Percentiles rank a stretch among this genome's conserved stretches.
phyloP scores from a whole-genome alignment of 805 yeast species.

The Spathaspora hagerdaliae region DNA sequence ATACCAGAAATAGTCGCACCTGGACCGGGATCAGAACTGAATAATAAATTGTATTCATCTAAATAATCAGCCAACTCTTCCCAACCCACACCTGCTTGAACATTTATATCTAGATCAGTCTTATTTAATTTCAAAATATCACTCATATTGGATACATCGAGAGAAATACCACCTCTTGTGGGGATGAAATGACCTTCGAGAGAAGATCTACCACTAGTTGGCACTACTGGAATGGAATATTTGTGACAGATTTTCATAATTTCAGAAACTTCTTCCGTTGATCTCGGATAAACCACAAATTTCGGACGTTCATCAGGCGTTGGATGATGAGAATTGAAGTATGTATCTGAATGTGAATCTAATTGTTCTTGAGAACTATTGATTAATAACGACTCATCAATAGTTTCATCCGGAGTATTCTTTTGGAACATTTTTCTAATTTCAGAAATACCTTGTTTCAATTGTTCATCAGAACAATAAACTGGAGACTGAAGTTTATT shows the following conservation, averaged over 20 bases:
- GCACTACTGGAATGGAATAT: slow-evolving; percentile 66
- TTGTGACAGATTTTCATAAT: slow-evolving; percentile 60
- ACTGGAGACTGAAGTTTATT: slow-evolving; percentile 15
- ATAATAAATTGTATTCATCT: slow-evolving; percentile 45
- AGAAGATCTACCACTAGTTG: slow-evolving; percentile 75
- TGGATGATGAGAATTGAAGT: slow-evolving; percentile 33
- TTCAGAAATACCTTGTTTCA: slow-evolving; percentile 20
- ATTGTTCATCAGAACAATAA: slow-evolving; percentile 17
- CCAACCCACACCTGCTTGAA: slow-evolving; percentile 82
- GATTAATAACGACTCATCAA: slow-evolving; percentile 16
- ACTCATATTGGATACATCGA: slow-evolving; percentile 62
- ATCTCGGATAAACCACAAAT: slow-evolving; percentile 57
- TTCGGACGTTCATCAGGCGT: slow-evolving; percentile 22
- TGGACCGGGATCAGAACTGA: slow-evolving; percentile 79
- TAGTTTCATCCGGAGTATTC: slow-evolving; percentile 10
- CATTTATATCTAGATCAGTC: slow-evolving; percentile 65
- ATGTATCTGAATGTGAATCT: slow-evolving; percentile 27
- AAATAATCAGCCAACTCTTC: slow-evolving; percentile 47
- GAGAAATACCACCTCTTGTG: slow-evolving; percentile 57
- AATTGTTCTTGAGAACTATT: slow-evolving; percentile 19
- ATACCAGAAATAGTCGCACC: slow-evolving; percentile 80
- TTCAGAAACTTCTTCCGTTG: slow-evolving; percentile 63
- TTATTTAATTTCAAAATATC: slow-evolving; percentile 52
- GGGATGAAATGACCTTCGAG: slow-evolving; percentile 79
- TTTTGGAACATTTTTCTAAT: slow-evolving; percentile 12